Conservation (phyloP, 176 grass and related monocot species). For the Puya raimondii region DNA sequence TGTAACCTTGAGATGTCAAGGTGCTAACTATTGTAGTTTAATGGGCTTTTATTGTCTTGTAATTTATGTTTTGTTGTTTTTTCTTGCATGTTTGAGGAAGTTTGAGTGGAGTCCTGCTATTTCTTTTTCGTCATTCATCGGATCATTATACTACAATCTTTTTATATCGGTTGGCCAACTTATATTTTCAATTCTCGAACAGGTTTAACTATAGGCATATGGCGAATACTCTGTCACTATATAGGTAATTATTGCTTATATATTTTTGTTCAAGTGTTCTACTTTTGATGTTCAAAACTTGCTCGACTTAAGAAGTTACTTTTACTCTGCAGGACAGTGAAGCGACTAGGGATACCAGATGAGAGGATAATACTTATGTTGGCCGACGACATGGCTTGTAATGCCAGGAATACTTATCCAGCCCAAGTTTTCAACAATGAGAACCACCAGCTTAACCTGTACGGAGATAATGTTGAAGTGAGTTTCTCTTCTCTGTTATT, state of each 20-base stretch:
- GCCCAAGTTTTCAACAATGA: slow-evolving; percentile 99
- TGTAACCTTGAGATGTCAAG: no score
- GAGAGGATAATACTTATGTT: slow-evolving; percentile 98
- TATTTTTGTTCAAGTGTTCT: slow-evolving; percentile 3
- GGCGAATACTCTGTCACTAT: slow-evolving; percentile 88
- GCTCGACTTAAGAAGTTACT: not conserved
- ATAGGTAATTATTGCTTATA: slow-evolving; percentile 42
- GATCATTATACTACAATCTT: not conserved
- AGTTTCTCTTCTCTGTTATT: slow-evolving; percentile 19
- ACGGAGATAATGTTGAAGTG: slow-evolving; percentile 94
- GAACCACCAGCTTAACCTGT: slow-evolving; percentile 95
- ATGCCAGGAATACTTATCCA: slow-evolving; percentile 86
- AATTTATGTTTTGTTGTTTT: not conserved
- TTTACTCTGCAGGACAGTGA: slow-evolving; percentile 65
- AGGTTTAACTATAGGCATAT: slow-evolving; percentile 99
- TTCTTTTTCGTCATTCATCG: not conserved
- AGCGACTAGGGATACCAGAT: slow-evolving; percentile 89
- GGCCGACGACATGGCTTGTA: slow-evolving; percentile 96
- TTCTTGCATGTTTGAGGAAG: not conserved
- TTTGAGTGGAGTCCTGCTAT: not conserved
- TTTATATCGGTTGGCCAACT: not conserved
- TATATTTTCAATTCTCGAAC: slow-evolving; percentile 7
- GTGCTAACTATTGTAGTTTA: no score
- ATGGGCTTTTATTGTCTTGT: no score
- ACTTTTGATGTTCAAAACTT: slow-evolving; percentile 8